A percentile compares a stretch with the other conserved stretches of the same genome.
Conservation (phyloP, 148 eudicot species). For the Cornus kousa region DNA sequence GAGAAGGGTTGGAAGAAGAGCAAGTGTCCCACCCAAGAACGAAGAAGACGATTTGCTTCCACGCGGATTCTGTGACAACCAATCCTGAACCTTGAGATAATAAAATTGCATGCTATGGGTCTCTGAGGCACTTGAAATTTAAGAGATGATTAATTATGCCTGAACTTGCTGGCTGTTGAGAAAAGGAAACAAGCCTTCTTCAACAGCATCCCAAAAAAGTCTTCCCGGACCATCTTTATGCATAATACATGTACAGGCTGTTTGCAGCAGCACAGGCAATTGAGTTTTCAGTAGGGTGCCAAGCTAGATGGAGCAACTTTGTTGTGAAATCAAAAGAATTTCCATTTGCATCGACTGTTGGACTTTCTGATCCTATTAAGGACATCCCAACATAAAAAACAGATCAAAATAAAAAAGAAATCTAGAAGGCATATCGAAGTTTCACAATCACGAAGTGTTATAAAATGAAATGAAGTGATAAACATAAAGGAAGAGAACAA, state of each 20-base stretch:
- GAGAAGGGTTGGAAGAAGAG: background rate
- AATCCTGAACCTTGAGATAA: slow-evolving; percentile 8
- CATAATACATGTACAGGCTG: slow-evolving; percentile 84
- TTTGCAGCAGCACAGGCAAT: slow-evolving; percentile 86
- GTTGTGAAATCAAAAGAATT: slow-evolving; percentile 72
- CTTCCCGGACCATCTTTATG: slow-evolving; percentile 32
- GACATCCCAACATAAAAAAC: background rate
- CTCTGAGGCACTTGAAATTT: slow-evolving; percentile 17
- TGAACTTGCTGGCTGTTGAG: slow-evolving; percentile 13
- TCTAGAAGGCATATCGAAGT: no score
- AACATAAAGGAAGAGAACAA: background rate
- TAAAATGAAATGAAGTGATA: background rate
- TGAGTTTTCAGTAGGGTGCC: slow-evolving; percentile 74
- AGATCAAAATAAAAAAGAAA: no score
- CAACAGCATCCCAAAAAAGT: slow-evolving; percentile 29
- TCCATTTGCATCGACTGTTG: slow-evolving; percentile 60
- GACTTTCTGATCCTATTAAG: slow-evolving; percentile 52
- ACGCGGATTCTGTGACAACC: slow-evolving; percentile 7
- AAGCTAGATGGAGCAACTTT: slow-evolving; percentile 72
- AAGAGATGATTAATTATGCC: slow-evolving; percentile 18
- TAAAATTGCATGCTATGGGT: background rate
- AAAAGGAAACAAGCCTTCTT: slow-evolving; percentile 16
- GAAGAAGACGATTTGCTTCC: slow-evolving; percentile 1
- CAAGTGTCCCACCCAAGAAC: background rate
- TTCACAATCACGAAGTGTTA: no score